Percentiles rank a stretch among this genome's conserved stretches.
phyloP scores from a whole-genome alignment of 2,329 filamentous ascomycete genomes.

The Apiospora koreana region DNA sequence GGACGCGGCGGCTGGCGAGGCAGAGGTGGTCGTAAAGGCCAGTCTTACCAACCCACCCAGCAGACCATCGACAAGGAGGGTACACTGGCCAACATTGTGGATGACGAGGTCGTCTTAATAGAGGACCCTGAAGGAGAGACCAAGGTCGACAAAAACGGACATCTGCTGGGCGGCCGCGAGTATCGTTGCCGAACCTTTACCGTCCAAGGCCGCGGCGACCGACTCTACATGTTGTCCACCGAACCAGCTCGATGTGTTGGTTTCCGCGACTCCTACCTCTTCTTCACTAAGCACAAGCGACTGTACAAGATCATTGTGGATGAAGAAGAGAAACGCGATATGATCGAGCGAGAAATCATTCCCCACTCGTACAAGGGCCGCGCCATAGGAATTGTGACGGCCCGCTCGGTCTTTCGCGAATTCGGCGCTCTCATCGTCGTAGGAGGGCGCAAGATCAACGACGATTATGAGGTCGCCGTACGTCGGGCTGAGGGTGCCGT shows the following conservation, averaged over 20 bases:
- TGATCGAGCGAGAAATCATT: conserved; percentile 94
- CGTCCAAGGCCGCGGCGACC: conserved; percentile 77
- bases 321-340: conserved; percentile 93
- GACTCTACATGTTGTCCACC: conserved; percentile 97
- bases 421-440: conserved; percentile 95
- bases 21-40: conserved; percentile 66
- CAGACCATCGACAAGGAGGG: conserved; percentile 93
- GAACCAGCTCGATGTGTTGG: conserved; percentile 95
- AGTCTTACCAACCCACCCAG: conserved; percentile 74
- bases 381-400: conserved; percentile 94
- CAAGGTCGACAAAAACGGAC: conserved; percentile 89
- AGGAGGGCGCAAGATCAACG: conserved; percentile 79
- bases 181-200: conserved; percentile 97
- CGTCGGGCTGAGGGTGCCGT: conserved; percentile 75
- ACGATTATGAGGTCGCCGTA: conserved; percentile 85
- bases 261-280: conserved; percentile 96
- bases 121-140: conserved; percentile 86
- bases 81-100: conserved; percentile 83
- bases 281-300: conserved; percentile 97
- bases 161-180: conserved; percentile 79
- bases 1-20: conserved; percentile 73
- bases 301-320: conserved; percentile 98
- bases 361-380: conserved; percentile 98
- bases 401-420: conserved; percentile 93
- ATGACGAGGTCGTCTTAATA: conserved; percentile 89